Evolutionary conservation across 139 green algal genomes (phyloP), one percentile per base, ranked within the genome.

Genomic region (Tetraselmis chui): DNA sequence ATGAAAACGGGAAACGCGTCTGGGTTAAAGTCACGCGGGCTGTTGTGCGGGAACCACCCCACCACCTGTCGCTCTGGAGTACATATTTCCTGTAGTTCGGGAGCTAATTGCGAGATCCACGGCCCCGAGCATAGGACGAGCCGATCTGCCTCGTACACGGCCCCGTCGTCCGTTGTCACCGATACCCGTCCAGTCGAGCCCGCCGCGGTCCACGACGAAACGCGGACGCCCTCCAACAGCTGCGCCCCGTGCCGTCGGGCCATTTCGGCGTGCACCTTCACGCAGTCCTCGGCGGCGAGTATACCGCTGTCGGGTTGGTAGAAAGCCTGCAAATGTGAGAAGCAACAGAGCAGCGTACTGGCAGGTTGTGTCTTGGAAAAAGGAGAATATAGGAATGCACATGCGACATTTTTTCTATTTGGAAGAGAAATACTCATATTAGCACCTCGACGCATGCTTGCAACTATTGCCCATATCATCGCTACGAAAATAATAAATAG

Each of bases 81-180:
- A 1, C 30, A 23, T 28, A 30, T 27, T 24, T 22, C 59, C 29
- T 89, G 82, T 27, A 94, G 82, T 59, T 93, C 84, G 2, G 93
- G 93, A 29, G 96, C 87, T 75, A 95, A 77, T 27, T 90, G 27
- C 0, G 84, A 58, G 24, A 94, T 92, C 93, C 93, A 97, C 0
- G 90, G 83, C 0, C 93, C 93, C 0, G 86, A 80, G 1, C 85
- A 76, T 58, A 96, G 31, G 26, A 97, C 88, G 59, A 94, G 80
- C 31, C 84, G 78, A 23, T 81, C 1, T 0, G 85, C 82, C 28
- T 59, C 28, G 76, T 88, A 89, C 25, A 25, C 80, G 0, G 28
- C 29, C 1, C 78, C 82, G 26, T 67, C 67, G 23, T 84, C 80
- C 23, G 87, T 91, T 0, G 11, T 80, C 1, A 90, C 90, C 28